Base-by-base conservation (phyloP, 2,329 filamentous ascomycete genomes). In the Alternaria sp. region DNA sequence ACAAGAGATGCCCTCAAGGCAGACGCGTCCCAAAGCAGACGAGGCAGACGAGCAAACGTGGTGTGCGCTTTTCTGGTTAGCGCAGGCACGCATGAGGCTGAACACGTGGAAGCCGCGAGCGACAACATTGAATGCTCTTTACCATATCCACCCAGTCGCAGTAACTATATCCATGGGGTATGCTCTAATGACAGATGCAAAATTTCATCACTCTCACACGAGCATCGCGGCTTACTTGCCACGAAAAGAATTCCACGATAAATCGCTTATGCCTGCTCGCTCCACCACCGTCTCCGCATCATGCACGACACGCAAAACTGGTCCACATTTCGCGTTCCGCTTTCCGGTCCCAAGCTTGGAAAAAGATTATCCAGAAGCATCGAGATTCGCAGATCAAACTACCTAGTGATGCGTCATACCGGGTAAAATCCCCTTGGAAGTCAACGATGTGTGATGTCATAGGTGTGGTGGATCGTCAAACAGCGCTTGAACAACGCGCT, bases 271-370 rank as follows among this genome's bases (percentile, higher is more conserved):
- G 49, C 49, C 49, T 52, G 49, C 49, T 36, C 49, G 49, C 54
- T 57, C 54, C 53, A 30, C 53, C 53, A 46, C 40, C 25, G 52
- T 55, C 52, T 55, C 40, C 36, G 36, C 36, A 55, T 55, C 25
- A 55, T 55, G 52, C 52, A 55, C 52, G 52, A 55, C 52, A 45
- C 52, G 52, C 52, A 55, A 55, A 55, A 9, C 52, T 12, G 52
- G 30, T 40, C 25, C 53, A 45, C 40, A 23, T 36, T 25, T 46
- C 17, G 8, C 53, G 53, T 56, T 56, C 40, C 53, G 40, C 40
- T 46, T 45, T 46, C 28, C 40, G 40, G 40, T 56, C 53, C 49
- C 17, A 56, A 19, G 12, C 36, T 46, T 56, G 53, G 17, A 56
- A 15, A 21, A 11, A 17, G 13, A 52, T 23, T 17, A 46, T 56